phyloP scores from a whole-genome alignment of 108 stramenopile genomes.

The Conticribra weissflogii region DNA sequence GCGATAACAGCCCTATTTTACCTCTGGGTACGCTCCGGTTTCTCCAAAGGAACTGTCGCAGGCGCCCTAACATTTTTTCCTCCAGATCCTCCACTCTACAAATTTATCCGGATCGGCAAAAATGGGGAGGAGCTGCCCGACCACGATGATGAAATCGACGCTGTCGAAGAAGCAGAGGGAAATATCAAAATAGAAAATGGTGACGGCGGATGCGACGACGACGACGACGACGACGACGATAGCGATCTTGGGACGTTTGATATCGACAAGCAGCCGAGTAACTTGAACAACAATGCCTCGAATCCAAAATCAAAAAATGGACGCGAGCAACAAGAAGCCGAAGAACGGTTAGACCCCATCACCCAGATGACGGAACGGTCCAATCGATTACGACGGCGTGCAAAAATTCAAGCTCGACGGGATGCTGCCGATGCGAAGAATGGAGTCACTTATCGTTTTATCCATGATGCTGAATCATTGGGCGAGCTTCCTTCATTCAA shows the following conservation, averaged over 20 bases:
- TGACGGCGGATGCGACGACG: constrained; percentile 14
- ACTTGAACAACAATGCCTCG: constrained; percentile 6
- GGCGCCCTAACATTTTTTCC: constrained; percentile 88
- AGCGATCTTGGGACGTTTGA: constrained; percentile 50
- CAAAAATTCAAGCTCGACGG: constrained; percentile 59
- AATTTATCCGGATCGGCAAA: constrained; percentile 64
- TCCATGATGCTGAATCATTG: constrained; percentile 43
- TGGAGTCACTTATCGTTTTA: constrained; percentile 60
- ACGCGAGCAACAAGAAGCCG: constrained; percentile 14
- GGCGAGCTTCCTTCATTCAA: constrained; percentile 40
- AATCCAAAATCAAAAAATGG: constrained; percentile 16
- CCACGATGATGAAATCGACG: constrained; percentile 28
- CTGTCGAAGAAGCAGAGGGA: constrained; percentile 3
- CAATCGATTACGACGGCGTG: constrained; percentile 57
- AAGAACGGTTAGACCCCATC: constrained; percentile 53
- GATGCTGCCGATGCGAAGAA: constrained; percentile 66
- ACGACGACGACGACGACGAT: constrained; percentile 39
- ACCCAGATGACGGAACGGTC: constrained; percentile 71
- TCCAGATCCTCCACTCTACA: constrained; percentile 85
- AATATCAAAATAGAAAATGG: too few relatives aligned
- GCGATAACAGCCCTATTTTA: constrained; percentile 84
- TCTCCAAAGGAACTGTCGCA: constrained; percentile 80
- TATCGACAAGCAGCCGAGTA: constrained; percentile 7
- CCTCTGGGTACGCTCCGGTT: constrained; percentile 85
- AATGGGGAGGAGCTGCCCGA: constrained; percentile 64